Conservation (phyloP, 148 eudicot species). For the Dianthus caryophyllus region DNA sequence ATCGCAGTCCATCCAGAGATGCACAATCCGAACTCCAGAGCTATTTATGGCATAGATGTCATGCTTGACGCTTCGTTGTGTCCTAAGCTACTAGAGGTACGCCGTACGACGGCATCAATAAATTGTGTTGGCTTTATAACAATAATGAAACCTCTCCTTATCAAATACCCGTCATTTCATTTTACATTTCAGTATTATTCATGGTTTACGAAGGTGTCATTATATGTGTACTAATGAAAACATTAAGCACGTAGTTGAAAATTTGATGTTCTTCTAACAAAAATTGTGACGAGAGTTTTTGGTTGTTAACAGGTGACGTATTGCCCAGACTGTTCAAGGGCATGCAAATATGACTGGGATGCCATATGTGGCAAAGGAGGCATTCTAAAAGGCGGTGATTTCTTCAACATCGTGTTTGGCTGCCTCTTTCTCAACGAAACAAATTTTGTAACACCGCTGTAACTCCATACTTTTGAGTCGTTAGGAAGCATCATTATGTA, state of each 20-base stretch:
- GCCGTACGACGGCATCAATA: conserved; percentile 3
- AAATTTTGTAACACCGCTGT: conserved; percentile 45
- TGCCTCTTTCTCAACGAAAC: conserved; percentile 80
- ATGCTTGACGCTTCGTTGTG: conserved; percentile 73
- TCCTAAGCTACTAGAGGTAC: conserved; percentile 90
- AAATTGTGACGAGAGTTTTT: neutral
- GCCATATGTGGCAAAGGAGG: conserved; percentile 37
- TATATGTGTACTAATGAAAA: neutral
- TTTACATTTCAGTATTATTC: too few relatives aligned
- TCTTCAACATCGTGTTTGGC: conserved; percentile 75
- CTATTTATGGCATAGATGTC: conserved; percentile 93
- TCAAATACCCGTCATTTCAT: too few relatives aligned
- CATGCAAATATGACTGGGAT: conserved; percentile 66
- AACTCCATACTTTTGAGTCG: neutral
- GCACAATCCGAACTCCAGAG: conserved; percentile 76
- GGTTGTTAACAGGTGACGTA: conserved; percentile 65
- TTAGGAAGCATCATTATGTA: neutral
- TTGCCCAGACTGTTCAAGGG: conserved; percentile 91
- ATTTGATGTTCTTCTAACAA: neutral
- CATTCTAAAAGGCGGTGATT: conserved; percentile 50
- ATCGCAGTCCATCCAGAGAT: conserved; percentile 78
- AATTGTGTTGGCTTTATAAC: neutral
- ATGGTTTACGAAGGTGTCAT: neutral
- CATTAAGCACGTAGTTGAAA: neutral
- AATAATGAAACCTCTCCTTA: neutral